These are phyloP conservation scores for Oryza rufipogon DNA, from an alignment of 176 grass and related monocot genomes.

Conservation along the genomic window DNA sequence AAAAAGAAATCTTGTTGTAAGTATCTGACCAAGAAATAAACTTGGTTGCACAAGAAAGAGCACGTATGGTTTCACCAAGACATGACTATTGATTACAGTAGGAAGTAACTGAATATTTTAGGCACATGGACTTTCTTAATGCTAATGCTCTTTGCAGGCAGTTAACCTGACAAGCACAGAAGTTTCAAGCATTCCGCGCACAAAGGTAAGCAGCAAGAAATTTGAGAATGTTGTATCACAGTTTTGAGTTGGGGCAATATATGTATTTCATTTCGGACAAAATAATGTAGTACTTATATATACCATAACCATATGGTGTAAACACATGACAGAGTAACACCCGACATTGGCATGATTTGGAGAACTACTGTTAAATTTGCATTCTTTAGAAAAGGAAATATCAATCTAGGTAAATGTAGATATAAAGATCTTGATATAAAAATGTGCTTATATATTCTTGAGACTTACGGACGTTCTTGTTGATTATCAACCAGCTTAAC, in stretches of 20 bases:
- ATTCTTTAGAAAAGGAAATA: background rate
- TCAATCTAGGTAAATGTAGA: slow-evolving; percentile 27
- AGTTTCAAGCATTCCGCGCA: slow-evolving; percentile 59
- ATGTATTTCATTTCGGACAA: background rate
- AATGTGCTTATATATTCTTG: slow-evolving; percentile 34
- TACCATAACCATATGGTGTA: background rate
- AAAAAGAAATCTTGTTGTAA: background rate
- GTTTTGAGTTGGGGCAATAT: slow-evolving; percentile 34
- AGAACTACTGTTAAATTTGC: slow-evolving; percentile 12
- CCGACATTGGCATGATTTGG: slow-evolving; percentile 4
- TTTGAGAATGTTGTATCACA: background rate
- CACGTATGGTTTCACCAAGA: slow-evolving; percentile 7
- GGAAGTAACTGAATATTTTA: background rate
- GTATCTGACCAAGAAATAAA: background rate
- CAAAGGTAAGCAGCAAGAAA: slow-evolving; percentile 53
- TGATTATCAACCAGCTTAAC: slow-evolving; percentile 61
- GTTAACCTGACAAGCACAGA: slow-evolving; percentile 85
- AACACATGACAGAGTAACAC: background rate
- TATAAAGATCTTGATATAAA: slow-evolving; percentile 25
- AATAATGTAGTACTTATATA: background rate
- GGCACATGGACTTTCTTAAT: slow-evolving; percentile 10
- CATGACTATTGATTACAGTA: slow-evolving; percentile 4
- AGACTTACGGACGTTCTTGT: slow-evolving; percentile 43
- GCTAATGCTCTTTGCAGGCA: slow-evolving; percentile 61
- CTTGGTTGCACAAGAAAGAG: slow-evolving; percentile 6